A percentile compares a stretch with the other conserved stretches of the same genome.
Conservation (phyloP, 441 rosid genomes). For the Corymbia citriodora region DNA sequence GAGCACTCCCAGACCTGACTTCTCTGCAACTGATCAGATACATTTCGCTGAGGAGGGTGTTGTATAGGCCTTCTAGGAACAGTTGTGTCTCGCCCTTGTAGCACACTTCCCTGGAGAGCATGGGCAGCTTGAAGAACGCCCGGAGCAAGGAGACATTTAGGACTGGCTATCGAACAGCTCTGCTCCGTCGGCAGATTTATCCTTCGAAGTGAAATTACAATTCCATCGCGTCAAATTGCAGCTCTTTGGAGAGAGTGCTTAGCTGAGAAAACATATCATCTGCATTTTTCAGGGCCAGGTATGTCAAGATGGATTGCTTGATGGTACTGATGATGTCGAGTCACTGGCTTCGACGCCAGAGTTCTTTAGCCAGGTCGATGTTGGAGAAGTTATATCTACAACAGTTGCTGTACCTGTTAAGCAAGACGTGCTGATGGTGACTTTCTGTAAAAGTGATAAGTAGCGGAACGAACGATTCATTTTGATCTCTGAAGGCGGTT, state of each 20-base stretch:
- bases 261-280: background rate
- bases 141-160: conserved; percentile 13
- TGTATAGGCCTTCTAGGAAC: conserved; percentile 1
- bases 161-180: background rate
- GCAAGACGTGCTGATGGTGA: background rate
- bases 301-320: background rate
- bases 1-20: background rate
- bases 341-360: background rate
- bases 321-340: background rate
- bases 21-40: background rate
- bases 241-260: background rate
- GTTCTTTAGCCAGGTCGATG: background rate
- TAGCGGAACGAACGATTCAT: background rate
- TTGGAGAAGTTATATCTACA: background rate
- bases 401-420: background rate
- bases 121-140: background rate
- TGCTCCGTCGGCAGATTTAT: too few species aligned
- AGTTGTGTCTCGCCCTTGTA: background rate
- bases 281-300: background rate
- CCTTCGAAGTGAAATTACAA: background rate
- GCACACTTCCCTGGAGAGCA: background rate
- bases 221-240: background rate
- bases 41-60: background rate
- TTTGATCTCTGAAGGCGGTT: background rate
- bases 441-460: background rate